Evolutionary conservation across 345 rosid genomes (phyloP), one percentile per base, ranked within the genome.

Genomic region (Firmiana major): DNA sequence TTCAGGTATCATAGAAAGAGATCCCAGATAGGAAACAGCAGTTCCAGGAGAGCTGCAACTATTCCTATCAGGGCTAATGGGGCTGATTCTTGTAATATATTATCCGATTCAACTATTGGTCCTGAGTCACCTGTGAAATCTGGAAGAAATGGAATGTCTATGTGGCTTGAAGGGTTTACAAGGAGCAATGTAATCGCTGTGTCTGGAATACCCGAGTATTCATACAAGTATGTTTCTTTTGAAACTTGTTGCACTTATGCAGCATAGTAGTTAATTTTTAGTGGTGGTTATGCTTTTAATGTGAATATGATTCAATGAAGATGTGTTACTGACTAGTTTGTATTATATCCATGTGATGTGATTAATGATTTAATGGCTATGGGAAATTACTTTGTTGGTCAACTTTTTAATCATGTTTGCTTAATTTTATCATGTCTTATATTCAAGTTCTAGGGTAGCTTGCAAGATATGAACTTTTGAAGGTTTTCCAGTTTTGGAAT

Each of bases 141-240:
- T 43, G 91, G 91, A 15, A 80, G 80, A 42, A 87, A 80, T 79
- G 93, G 91, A 77, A 81, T 86, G 88, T 84, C 92, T 80, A 5
- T 84, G 77, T 94, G 98, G 97, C 87, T 92, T 76, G 97, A 93
- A 15, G 94, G 94, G 12, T 89, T 92, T 78, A 90, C 71, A 88
- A 90, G 75, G 86, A 90, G 83, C 67, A 85, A 76, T 72, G 82
- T 81, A 17, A 86, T 91, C 67, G 84, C 97, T 57, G 81, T 88
- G 22, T 97, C 99, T 79, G 99, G 99, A 80, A 92, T 97, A 83
- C 97, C 93, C 0, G 98, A 90, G 82, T 94, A 94, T 81, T 88
- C 96, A 80, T 97, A 89, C 87, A 97, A 87, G 99, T 97, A 88
- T 73, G 89, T 73, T 62, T 78, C 76, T 66, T 73, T 57, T 62